Percentiles rank a stretch among this genome's conserved stretches.
phyloP scores from a whole-genome alignment of 345 rosid species.

The Firmiana major region DNA sequence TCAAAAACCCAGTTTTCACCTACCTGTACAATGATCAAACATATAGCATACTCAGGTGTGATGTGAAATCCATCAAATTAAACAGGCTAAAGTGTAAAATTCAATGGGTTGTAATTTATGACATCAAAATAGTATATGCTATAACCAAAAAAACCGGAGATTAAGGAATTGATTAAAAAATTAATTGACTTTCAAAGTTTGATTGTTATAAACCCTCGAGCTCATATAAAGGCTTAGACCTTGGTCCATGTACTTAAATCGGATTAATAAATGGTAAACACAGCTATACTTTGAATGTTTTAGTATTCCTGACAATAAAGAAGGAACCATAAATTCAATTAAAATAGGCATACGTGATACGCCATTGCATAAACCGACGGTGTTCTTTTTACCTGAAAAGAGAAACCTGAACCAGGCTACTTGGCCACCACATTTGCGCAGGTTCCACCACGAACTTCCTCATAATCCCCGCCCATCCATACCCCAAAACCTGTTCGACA shows the following conservation, averaged over 20 bases:
- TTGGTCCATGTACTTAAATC: background rate
- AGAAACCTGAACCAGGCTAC: constrained; percentile 34
- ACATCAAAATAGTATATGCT: no score
- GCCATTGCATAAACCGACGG: background rate
- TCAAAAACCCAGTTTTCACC: background rate
- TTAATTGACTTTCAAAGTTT: background rate
- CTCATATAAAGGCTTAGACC: background rate
- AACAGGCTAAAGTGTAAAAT: background rate
- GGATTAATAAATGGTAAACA: background rate
- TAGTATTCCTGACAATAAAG: background rate
- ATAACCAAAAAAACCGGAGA: no score
- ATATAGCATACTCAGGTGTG: background rate
- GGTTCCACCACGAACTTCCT: constrained; percentile 39
- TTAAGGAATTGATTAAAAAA: no score
- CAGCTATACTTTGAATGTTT: background rate
- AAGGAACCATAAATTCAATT: background rate
- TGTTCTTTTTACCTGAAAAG: constrained; percentile 22
- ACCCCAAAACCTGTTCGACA: constrained; percentile 24
- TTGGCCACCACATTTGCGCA: constrained; percentile 39
- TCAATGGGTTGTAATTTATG: background rate
- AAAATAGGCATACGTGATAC: background rate
- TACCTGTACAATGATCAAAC: background rate
- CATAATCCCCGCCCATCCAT: constrained; percentile 34
- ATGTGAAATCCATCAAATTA: background rate
- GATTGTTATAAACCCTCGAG: background rate